Percentiles rank a stretch among this genome's conserved stretches.
These are phyloP conservation scores for Apiotrichum mycotoxinovorans DNA, from an alignment of 1,284 basidiomycete genomes.

Conservation along the genomic window DNA sequence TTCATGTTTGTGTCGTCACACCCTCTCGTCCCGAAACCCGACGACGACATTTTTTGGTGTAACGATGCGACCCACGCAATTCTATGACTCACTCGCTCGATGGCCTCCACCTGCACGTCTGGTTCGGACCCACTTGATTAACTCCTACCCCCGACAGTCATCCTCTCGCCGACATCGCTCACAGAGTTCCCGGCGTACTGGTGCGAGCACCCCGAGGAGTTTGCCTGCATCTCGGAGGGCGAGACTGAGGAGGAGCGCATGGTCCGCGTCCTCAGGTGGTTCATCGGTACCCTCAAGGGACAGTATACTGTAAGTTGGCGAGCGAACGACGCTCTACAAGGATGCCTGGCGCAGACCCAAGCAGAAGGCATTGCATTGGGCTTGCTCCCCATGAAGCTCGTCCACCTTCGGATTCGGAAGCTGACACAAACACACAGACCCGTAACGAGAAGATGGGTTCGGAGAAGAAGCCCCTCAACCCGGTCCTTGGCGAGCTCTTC, in stretches of 20 bases:
- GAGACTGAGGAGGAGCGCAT: conserved; percentile 67
- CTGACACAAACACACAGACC: conserved; percentile 50
- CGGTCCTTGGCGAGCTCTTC: conserved; percentile 92
- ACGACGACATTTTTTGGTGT: too few relatives aligned
- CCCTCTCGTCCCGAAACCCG: too few relatives aligned
- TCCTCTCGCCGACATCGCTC: conserved; percentile 69
- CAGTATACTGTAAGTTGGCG: conserved; percentile 67
- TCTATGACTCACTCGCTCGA: too few relatives aligned
- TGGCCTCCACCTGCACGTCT: neutral
- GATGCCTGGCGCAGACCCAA: too few relatives aligned
- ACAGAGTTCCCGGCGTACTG: conserved; percentile 87
- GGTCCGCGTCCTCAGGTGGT: conserved; percentile 79
- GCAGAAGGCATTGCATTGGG: neutral
- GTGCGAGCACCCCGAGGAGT: conserved; percentile 82
- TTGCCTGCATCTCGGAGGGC: conserved; percentile 75
- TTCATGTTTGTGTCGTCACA: too few relatives aligned
- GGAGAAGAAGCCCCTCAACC: conserved; percentile 97
- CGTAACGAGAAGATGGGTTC: conserved; percentile 89
- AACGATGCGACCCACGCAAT: too few relatives aligned
- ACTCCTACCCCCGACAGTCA: conserved; percentile 52
- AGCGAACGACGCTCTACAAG: too few relatives aligned
- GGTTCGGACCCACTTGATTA: too few relatives aligned
- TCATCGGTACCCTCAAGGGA: conserved; percentile 88
- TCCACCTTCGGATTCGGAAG: neutral
- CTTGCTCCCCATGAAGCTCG: too few relatives aligned